Base-by-base conservation (phyloP, 257 asterid genomes). In the Rehmannia glutinosa region DNA sequence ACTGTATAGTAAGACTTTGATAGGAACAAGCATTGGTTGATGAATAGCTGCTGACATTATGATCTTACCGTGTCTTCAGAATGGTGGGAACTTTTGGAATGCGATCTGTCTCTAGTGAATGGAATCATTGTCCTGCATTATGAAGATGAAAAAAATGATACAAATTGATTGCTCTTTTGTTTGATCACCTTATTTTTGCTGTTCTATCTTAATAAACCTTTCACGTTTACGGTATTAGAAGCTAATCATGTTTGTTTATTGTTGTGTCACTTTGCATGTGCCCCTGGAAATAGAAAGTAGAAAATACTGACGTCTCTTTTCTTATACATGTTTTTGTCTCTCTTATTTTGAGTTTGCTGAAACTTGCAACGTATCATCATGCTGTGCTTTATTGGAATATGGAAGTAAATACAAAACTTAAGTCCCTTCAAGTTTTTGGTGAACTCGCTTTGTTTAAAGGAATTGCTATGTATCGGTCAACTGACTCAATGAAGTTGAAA, bases 11-110 rank as follows among this genome's bases (percentile, higher is more conserved):
- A 3, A 13, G 49, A 42, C 55, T 54, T 78, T 64, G 25, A 72
- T 70, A 28, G 78, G 59, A 43, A 61, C 50, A 51, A 43, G 70
- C 64, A 50, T 20, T 62, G 27, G 32, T 53, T 20, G 7, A 61
- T 19, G 17, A n/a, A 6, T 2, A 10, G 28, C 46, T 45, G 75
- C 69, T 63, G 39, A 36, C 25, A n/a, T 67, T 69, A 70, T 67
- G 70, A 57, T 50, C 70, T 35, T 68, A 17, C 36, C 62, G 7
- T 35, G 57, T 75, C 50, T 51, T 42, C 49, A 3, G 58, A 39
- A 23, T 24, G 16, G 47, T 39, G 58, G 68, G 67, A 32, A 21
- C 46, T 73, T 58, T 75, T 62, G 49, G 39, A 66, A 51, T 73
- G 13, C 55, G 57, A 50, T 64, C 39, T 60, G 39, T 76, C 32